Evolutionary conservation across 352 stramenopile genomes (phyloP), one percentile per base, ranked within the genome.

Genomic region (Sclerospora graminicola): DNA sequence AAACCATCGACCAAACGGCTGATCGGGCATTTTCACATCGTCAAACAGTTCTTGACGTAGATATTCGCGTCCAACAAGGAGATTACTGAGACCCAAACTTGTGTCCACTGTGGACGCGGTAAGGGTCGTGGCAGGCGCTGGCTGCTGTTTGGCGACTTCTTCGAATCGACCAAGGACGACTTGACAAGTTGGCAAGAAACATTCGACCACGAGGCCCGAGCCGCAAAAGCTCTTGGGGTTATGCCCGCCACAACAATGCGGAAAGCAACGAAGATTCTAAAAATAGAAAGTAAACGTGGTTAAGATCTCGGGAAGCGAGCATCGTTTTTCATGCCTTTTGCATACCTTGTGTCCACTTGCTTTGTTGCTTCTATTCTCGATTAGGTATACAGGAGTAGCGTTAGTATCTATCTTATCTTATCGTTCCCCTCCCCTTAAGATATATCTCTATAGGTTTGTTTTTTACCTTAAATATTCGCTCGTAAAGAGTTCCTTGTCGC

Each of bases 181-280:
- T 42, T 83, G 60, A 45, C 73, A 78, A 32, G 65, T 68, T 34
- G 66, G 39, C 41, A 77, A 21, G 34, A 65, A 65, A 36, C 69
- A 82, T 50, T 90, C 73, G n/a, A 88, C 66, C 2, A 84, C 61
- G 28, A 90, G 68, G 1, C 79, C 79, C 0, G 79, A 82, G 34
- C 79, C 79, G 36, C 79, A 90, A 43, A 90, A 90, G 44, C 75
- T 90, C 60, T 88, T 90, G 20, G 76, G 77, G 47, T 87, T 87
- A 55, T 90, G 79, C 0, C 79, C 79, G 3, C 74, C 69, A 37
- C 79, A 90, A 54, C 79, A 90, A 45, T 90, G 79, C 9, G 79
- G 79, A 59, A 90, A 90, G 45, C 79, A 90, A 1, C 75, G 75
- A 10, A 87, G 47, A 50, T 87, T 86, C 71, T 82, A 29, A 11